Evolutionary conservation across 768 basidiomycete species (phyloP).

Genomic region (Leccinum rimulosum): DNA sequence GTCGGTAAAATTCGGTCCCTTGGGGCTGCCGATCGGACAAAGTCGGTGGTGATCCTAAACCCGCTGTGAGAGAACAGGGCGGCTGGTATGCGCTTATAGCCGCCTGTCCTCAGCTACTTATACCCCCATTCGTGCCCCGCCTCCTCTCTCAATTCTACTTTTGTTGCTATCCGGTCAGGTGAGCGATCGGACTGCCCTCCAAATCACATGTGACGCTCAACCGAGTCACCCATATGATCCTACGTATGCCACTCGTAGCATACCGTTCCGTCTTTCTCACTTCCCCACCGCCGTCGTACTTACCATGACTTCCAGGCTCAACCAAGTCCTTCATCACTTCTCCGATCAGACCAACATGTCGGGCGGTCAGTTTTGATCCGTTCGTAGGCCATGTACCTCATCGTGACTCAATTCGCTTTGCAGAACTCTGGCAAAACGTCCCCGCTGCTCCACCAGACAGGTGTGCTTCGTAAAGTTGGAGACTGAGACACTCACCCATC

Average conservation of each 20-base stretch:
- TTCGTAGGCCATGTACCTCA: not conserved
- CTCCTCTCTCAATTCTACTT: not conserved
- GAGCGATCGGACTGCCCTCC: not conserved
- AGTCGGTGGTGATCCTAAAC: slow-evolving; percentile 3
- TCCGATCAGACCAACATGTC: slow-evolving; percentile 42
- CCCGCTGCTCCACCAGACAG: slow-evolving; percentile 86
- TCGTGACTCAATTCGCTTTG: not conserved
- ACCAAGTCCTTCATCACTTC: slow-evolving; percentile 59
- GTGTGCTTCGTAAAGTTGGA: slow-evolving; percentile 35
- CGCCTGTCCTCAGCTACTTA: slow-evolving; percentile 4
- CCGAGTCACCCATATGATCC: not conserved
- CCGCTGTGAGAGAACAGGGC: not conserved
- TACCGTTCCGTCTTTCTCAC: not conserved
- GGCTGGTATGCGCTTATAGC: not conserved
- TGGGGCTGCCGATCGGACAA: slow-evolving; percentile 3
- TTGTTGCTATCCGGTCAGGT: not conserved
- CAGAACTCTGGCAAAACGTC: slow-evolving; percentile 74
- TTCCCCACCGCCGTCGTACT: not conserved
- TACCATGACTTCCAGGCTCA: slow-evolving; percentile 56
- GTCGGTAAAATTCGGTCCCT: not conserved
- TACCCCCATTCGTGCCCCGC: not conserved
- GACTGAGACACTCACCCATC: slow-evolving; percentile 2
- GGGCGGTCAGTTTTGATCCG: slow-evolving; percentile 45
- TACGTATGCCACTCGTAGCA: not conserved
- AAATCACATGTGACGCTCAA: slow-evolving; percentile 25